Evolutionary conservation across 2,329 filamentous ascomycete genomes (phyloP), one percentile per base, ranked within the genome.

Genomic region (Fusarium ramigenum): DNA sequence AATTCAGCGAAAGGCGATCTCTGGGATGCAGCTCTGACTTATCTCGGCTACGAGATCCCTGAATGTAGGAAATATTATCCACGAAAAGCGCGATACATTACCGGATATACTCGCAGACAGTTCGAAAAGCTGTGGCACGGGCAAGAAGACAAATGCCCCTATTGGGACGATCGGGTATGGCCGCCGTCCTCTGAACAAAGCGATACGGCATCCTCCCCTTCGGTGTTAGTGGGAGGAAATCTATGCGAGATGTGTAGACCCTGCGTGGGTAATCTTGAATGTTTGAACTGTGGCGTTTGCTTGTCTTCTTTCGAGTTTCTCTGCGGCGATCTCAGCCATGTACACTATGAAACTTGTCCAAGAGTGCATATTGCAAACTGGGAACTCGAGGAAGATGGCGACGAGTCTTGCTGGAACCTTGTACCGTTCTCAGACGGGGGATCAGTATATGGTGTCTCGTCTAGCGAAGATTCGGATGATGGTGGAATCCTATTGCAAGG

Each of bases 271-370:
- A 28, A 28, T 7, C 25, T 7, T 28, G 25, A 28, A 10, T 30
- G 28, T 3, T 32, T 32, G 1, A 9, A 2, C 3, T 58, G 60
- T 10, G 43, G 43, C 3, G 19, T 30, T 5, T 63, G 61, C n/a
- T 0, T 44, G 4, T 49, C 54, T 8, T 19, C 12, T 7, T 21
- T 50, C 18, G 2, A 40, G 4, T 59, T 18, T 9, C 1, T 2
- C 7, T 63, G 52, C 5, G 7, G 9, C 0, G 16, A 21, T 6
- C 1, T 1, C 2, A 9, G 9, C 7, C 36, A 34, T 18, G 2
- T 1, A 6, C 53, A 47, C 9, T 1, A n/a, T 2, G 0, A 0
- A 2, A 1, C 0, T 2, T 63, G 53, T 8, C 25, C 16, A 4
- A 2, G 23, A 3, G 1, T 25, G 40, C 43, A 9, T 5, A 1